A percentile compares a stretch with the other conserved stretches of the same genome.
Evolutionary conservation across 306 rosid genomes (phyloP).

Genomic region (Malus fusca): DNA sequence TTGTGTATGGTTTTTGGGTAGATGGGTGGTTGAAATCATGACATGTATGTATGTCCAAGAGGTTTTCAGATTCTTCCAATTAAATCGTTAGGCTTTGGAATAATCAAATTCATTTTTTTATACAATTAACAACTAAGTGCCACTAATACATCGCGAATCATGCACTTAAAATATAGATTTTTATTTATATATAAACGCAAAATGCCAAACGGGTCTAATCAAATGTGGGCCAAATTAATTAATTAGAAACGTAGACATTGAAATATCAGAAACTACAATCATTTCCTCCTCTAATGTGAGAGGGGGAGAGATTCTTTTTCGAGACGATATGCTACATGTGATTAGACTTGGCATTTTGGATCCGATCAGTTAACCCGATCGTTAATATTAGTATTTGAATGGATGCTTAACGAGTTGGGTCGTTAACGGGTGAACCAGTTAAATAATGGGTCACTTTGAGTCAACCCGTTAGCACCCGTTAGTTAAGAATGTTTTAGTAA

Average conservation of each 20-base stretch:
- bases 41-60: constrained; percentile 1
- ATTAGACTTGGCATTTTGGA: no score
- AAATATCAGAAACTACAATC: constrained; percentile 3
- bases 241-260: not conserved
- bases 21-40: not conserved
- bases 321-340: no score
- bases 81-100: constrained; percentile 1
- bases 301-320: no score
- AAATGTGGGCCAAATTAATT: not conserved
- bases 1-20: not conserved
- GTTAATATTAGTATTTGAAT: no score
- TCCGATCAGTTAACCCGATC: no score
- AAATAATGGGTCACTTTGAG: no score
- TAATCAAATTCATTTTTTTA: constrained; percentile 1
- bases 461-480: no score
- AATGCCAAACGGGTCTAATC: constrained; percentile 19
- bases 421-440: no score
- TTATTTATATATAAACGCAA: not conserved
- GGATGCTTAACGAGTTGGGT: no score
- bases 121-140: constrained; percentile 5
- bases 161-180: not conserved
- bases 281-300: not conserved
- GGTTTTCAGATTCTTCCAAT: constrained; percentile 8
- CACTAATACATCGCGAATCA: not conserved
- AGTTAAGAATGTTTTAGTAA: no score